Evolutionary conservation across 306 rosid species (phyloP), one percentile per base, ranked within the genome.

Genomic region (Vigna trinervia): DNA sequence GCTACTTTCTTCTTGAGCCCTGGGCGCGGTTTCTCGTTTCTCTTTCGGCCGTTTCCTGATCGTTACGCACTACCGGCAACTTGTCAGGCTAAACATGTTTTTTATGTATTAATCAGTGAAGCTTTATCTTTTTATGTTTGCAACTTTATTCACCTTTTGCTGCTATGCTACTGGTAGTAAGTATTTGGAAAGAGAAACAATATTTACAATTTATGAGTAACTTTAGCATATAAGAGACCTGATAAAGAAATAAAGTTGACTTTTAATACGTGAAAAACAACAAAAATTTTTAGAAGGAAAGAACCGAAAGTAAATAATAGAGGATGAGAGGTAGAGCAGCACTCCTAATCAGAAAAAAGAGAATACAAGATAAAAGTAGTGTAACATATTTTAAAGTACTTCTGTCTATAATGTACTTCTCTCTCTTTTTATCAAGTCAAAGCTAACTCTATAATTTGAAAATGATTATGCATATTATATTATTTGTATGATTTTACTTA

Each of bases 401-500:
- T 34, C 56, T 65, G 46, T 67, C 5, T 15, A n/a, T 60, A 30
- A 28, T 69, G 39, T 20, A 19, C 22, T 71, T 69, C 36, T 39
- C 8, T 66, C 22, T 63, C 51, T 2, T 48, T 68, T 51, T 51
- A 74, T 75, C 60, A 46, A 23, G 22, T 52, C 23, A 60, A 48
- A 51, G 19, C 50, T 5, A 58, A 14, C 50, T 53, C 19, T 65
- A 76, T 47, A 69, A 36, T 57, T 57, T 19, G 43, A 57, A 71
- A 72, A 26, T 45, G 23, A 77, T 82, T 69, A 45, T 69, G 54
- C n/a, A 57, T 54, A 8, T 68, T 43, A 75, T 64, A 23, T 54
- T 75, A 13, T 53, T 13, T 66, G 36, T 73, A 51, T 36, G 80
- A 68, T 51, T 57, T 77, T 79, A 70, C 80, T 8, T 38, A 59